These are phyloP conservation scores for Alternaria tenuissima DNA, from an alignment of 2,329 filamentous ascomycete species.

Conservation along the genomic window DNA sequence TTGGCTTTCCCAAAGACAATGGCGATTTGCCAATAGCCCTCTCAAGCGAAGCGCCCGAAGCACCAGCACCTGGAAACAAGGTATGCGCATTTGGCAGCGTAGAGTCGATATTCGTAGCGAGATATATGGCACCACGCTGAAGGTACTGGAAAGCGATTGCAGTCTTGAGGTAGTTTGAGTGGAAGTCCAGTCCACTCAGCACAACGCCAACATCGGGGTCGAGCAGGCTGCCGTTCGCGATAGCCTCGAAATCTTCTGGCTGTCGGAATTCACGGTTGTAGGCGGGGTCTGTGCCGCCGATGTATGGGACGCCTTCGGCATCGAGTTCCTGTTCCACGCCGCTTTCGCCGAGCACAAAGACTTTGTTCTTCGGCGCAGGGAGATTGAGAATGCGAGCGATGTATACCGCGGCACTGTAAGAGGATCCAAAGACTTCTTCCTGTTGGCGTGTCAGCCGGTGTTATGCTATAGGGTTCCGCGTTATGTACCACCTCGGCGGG, in stretches of 20 bases:
- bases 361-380: slow-evolving; percentile 82
- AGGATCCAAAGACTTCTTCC: slow-evolving; percentile 95
- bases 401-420: slow-evolving; percentile 95
- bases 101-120: slow-evolving; percentile 93
- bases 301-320: slow-evolving; percentile 78
- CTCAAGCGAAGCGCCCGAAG: slow-evolving; percentile 78
- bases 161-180: slow-evolving; percentile 94
- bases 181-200: slow-evolving; percentile 89
- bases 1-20: slow-evolving; percentile 87
- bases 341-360: slow-evolving; percentile 89
- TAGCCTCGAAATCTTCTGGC: slow-evolving; percentile 78
- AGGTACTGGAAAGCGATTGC: slow-evolving; percentile 87
- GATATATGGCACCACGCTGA: slow-evolving; percentile 79
- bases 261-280: slow-evolving; percentile 76
- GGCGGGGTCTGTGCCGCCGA: slow-evolving; percentile 85
- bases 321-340: slow-evolving; percentile 90
- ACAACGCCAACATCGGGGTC: slow-evolving; percentile 92
- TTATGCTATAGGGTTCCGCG: background rate
- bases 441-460: slow-evolving; percentile 36
- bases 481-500: slow-evolving; percentile 68
- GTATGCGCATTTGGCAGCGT: slow-evolving; percentile 83
- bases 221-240: slow-evolving; percentile 76
- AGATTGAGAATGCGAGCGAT: slow-evolving; percentile 90
- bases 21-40: slow-evolving; percentile 71
- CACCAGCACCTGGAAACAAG: slow-evolving; percentile 91